Evolutionary conservation across 805 yeast genomes (phyloP), one percentile per base, ranked within the genome.

Genomic region (Saccharomycopsis capsularis): DNA sequence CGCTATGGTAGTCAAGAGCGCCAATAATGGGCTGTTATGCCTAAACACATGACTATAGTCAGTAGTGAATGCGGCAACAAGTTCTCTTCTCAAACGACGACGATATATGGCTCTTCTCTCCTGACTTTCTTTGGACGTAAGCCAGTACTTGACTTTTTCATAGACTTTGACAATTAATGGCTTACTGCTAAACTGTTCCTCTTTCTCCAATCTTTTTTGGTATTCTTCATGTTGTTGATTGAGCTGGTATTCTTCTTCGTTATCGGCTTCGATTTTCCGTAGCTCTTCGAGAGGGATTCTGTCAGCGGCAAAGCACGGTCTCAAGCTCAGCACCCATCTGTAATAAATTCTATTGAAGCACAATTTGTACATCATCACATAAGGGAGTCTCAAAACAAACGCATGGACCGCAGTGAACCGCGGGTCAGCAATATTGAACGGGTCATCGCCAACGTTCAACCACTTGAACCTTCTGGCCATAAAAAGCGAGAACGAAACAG

Each of bases 231-330:
- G 32, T 18, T 15, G 13, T 13, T 27, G 15, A 21, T 41, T 16
- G 19, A 46, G 18, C 7, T 13, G 9, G 3, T 13, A 15, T 7
- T 11, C 66, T 38, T 57, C 56, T 34, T 52, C 52, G 40, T 63
- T 62, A 45, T 67, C 70, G 6, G 47, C 44, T 44, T 67, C 70
- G 9, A 67, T 62, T 21, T 56, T 54, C n/a, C 60, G 62, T 13
- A 64, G 41, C 44, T 66, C 69, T 11, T 56, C 61, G 19, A 56
- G 21, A 1, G 68, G 59, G 6, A 67, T 39, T 27, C 63, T 55
- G 50, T 64, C 68, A 18, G 68, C 66, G 41, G 64, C 54, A 44
- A 67, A 66, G 47, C 62, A 62, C 1, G 70, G 69, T 44, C 63
- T 68, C 1, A 61, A 58, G 15, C 55, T 52, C 37, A 57, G 57